Evolutionary conservation across 148 eudicot species (phyloP), one percentile per base, ranked within the genome.

Genomic region (Mesembryanthemum crystallinum): DNA sequence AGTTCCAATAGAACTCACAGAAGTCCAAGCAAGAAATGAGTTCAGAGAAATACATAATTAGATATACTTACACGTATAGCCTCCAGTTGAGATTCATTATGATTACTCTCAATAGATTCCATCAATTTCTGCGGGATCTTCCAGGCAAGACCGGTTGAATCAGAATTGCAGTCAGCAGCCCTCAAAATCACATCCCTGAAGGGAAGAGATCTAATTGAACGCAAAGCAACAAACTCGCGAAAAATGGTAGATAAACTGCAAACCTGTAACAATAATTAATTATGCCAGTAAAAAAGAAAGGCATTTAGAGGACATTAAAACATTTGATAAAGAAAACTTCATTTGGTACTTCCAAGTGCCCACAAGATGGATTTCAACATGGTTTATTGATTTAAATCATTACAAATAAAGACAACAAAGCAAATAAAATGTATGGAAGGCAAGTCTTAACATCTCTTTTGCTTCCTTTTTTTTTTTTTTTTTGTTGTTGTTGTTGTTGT

Each of bases 191-290:
- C 82, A 82, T 95, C 97, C 77, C 85, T 90, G 79, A 90, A 95
- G 7, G 94, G 94, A 66, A 89, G 93, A 72, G 81, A 84, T 81
- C 79, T 65, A 73, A 95, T 84, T 73, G 98, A 95, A 67, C 89
- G 89, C 81, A 95, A 73, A 75, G 91, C 98, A 72, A 95, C 92
- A 82, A 88, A 95, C 79, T 95, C 98, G 32, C 98, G 91, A 57
- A 81, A 82, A 82, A 95, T 95, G 64, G 98, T 95, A 64, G 98
- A 95, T 76, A 95, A 88, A 84, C 97, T 92, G 91, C 97, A 89
- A 67, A 90, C 85, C 98, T 94, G 82, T 72, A 62, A 21, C 12
- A 76, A 59, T 30, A 73, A 17, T 71, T 63, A 30, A 23, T 49
- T 70, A 75, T 29, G 43, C 28, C 5, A 62, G 6, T 25, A 49